Base-by-base conservation (phyloP, 768 basidiomycete species). In the Peribolospora kevripleyi region DNA sequence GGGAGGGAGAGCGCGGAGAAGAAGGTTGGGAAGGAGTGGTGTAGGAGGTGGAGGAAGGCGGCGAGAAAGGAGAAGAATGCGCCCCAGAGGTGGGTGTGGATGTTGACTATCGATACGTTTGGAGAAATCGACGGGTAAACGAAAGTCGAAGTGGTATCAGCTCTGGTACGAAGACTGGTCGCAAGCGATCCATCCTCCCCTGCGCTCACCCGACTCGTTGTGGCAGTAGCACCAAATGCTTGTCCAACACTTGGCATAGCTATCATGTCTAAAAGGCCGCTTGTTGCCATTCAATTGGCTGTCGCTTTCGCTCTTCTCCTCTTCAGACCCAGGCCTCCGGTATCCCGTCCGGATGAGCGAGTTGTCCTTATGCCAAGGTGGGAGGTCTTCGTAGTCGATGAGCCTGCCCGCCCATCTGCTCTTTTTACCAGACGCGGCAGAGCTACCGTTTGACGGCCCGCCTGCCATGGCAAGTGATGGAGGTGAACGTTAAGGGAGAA, bases 361-460 rank as follows among this genome's bases (percentile, higher is more conserved):
- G 39, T 58, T 58, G 51, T 55, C 57, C 14, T 53, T 51, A 7
- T 42, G 51, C 57, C 57, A 58, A 3, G n/a, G 48, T 37, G 48
- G 54, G 36, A 57, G 53, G 5, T 57, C 57, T 5, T 42, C n/a
- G 40, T 36, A 55, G 37, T 42, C 25, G 25, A 25, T 25, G 25
- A 25, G 25, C 25, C 25, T 25, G 25, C 25, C 25, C 25, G 25
- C 25, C 25, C 25, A 25, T 25, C 25, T 25, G 25, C 25, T 25
- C 25, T 25, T 25, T 25, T 25, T 25, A 25, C 25, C 25, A 25
- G 25, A 25, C 25, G 1, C 25, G 25, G 25, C 25, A 25, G 25
- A 25, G 25, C 25, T 25, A 25, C 25, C 25, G 25, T 25, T 25
- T 25, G 25, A 25, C 25, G 25, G 25, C 25, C 25, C 25, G 25